These are phyloP conservation scores for Claviceps sp. DNA, from an alignment of 2,329 filamentous ascomycete species.

Conservation along the genomic window DNA sequence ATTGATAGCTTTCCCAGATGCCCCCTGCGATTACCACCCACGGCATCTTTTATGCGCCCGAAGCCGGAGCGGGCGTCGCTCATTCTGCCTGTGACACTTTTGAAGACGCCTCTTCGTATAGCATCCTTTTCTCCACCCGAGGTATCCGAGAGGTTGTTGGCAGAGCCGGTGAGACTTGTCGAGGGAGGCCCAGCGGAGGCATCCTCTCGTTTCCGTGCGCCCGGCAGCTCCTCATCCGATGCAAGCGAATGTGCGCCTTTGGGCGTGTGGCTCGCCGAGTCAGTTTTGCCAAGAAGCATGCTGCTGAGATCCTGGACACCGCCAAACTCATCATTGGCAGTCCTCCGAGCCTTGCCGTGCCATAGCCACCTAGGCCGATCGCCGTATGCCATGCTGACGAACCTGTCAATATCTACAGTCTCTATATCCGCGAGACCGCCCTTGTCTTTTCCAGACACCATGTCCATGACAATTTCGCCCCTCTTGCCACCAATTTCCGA, in stretches of 20 bases:
- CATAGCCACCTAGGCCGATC: constrained; percentile 88
- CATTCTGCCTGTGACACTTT: constrained; percentile 65
- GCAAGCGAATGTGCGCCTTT: constrained; percentile 38
- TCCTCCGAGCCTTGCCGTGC: constrained; percentile 75
- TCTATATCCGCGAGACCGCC: constrained; percentile 86
- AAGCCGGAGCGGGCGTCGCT: constrained; percentile 72
- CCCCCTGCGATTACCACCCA: constrained; percentile 47
- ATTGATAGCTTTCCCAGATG: constrained; percentile 39
- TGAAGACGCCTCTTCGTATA: constrained; percentile 55
- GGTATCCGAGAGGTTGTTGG: constrained; percentile 32
- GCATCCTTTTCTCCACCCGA: constrained; percentile 39
- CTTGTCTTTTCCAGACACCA: constrained; percentile 77
- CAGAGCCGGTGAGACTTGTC: constrained; percentile 29
- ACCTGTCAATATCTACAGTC: constrained; percentile 76
- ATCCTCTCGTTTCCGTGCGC: constrained; percentile 32
- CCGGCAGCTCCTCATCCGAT: constrained; percentile 35
- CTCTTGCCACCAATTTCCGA: constrained; percentile 88
- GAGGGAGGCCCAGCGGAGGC: constrained; percentile 27
- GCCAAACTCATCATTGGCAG: constrained; percentile 26
- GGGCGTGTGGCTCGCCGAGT: constrained; percentile 21
- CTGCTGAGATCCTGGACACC: constrained; percentile 32
- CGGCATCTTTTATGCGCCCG: constrained; percentile 73
- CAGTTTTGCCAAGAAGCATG: constrained; percentile 44
- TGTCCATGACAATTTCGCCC: constrained; percentile 90
- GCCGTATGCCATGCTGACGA: constrained; percentile 64